Conservation (phyloP, 352 stramenopile genomes). For the Phytophthora hybrid region DNA sequence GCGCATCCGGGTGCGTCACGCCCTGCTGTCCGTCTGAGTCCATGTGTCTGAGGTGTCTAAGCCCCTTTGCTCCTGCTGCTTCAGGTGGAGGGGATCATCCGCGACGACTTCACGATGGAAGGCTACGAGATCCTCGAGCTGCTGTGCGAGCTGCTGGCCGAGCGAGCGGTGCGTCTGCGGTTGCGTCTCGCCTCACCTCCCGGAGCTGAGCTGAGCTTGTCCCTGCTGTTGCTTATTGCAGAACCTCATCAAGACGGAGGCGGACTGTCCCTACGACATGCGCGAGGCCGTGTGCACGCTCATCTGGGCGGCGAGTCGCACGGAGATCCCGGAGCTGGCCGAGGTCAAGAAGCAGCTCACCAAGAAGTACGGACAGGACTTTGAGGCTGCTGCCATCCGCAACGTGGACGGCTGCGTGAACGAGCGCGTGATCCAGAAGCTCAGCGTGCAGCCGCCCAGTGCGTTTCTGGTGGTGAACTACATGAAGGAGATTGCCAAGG, state of each 20-base stretch:
- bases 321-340: constrained; percentile 93
- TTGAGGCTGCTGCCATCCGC: constrained; percentile 77
- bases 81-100: constrained; percentile 93
- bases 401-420: constrained; percentile 93
- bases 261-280: constrained; percentile 95
- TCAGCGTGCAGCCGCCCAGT: constrained; percentile 94
- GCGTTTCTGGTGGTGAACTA: constrained; percentile 96
- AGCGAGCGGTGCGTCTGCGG: constrained; percentile 80
- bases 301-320: constrained; percentile 92
- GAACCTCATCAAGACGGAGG: constrained; percentile 91
- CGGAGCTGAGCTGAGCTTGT: background rate
- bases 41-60: constrained; percentile 1
- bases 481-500: constrained; percentile 96
- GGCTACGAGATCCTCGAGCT: constrained; percentile 96
- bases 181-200: background rate
- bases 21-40: background rate
- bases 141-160: constrained; percentile 93
- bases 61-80: background rate
- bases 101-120: constrained; percentile 96
- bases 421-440: constrained; percentile 93
- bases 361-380: constrained; percentile 92
- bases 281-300: constrained; percentile 93
- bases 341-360: constrained; percentile 92
- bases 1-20: constrained; percentile 85
- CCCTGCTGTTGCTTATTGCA: constrained; percentile 28